Base-by-base conservation (phyloP, 352 stramenopile genomes). In the Globisporangium radiosum region DNA sequence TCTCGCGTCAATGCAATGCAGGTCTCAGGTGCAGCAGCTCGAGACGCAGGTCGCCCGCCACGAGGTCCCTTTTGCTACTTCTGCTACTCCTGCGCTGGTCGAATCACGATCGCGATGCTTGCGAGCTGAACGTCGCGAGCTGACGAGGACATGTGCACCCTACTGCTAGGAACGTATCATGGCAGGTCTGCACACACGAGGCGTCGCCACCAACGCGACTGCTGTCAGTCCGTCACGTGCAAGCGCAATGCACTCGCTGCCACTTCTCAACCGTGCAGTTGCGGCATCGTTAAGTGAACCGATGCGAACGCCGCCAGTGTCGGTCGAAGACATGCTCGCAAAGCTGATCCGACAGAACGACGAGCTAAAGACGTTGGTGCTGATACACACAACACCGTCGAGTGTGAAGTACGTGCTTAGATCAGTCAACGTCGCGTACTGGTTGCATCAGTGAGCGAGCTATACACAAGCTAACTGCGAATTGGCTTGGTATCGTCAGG, bases 331-430 rank as follows among this genome's bases (percentile, higher is more conserved):
- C 40, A 61, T 71, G 56, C 15, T 73, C 5, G 33, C 47, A 1
- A 63, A 44, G 17, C 37, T 75, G 1, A 39, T 70, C 4, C 65
- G 64, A 37, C 69, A 75, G 56, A 72, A 73, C 43, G 65, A 73
- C 47, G 69, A 75, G 8, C 59, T 75, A 5, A 61, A 64, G 19
- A 36, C 45, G 4, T 47, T 54, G 56, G 59, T 66, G 25, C 58
- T 42, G 5, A 36, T 33, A 3, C 25, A 33, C 48, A n/a, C 60
- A 66, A 44, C 48, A 25, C 58, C 64, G 25, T 39, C 7, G 42
- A 52, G 7, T 50, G 14, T 14, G 68, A 39, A 56, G 25, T 33
- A 33, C 25, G 25, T 33, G 25, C 25, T 33, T 33, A 3, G 25
- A 33, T 33, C 25, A 33, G 25, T 33, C 25, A 33, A 33, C 25